These are phyloP conservation scores for Monosporascus sp. DNA, from an alignment of 2,329 filamentous ascomycete genomes.

Conservation along the genomic window DNA sequence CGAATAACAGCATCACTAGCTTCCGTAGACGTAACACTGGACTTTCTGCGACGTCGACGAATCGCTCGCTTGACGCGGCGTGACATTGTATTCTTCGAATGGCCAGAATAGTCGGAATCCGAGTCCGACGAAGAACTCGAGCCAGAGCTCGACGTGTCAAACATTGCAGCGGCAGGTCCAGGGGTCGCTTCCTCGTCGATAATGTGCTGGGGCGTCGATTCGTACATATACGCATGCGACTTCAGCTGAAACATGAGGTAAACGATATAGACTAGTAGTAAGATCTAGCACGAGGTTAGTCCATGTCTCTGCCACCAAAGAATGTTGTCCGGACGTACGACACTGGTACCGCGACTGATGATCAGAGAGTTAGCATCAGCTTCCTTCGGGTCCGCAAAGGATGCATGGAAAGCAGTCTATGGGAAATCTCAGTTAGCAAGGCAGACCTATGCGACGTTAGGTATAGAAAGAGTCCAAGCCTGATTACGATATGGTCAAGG, in stretches of 20 bases:
- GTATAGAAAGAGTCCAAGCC: too few relatives aligned
- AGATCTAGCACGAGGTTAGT: constrained; percentile 43
- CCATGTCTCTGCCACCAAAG: neutral
- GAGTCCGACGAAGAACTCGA: constrained; percentile 52
- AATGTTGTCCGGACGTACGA: constrained; percentile 48
- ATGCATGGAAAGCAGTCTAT: constrained; percentile 85
- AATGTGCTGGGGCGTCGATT: constrained; percentile 85
- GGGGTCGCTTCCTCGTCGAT: constrained; percentile 89
- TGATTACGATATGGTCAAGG: too few relatives aligned
- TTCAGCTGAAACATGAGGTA: constrained; percentile 90
- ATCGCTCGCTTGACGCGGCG: constrained; percentile 74
- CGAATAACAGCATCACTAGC: constrained; percentile 30
- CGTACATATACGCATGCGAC: constrained; percentile 86
- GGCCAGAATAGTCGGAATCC: constrained; percentile 66
- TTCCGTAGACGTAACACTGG: constrained; percentile 65
- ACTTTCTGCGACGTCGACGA: constrained; percentile 70
- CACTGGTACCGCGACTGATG: constrained; percentile 84
- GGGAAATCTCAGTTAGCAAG: constrained; percentile 37
- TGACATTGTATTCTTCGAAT: constrained; percentile 57
- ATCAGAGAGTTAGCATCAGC: constrained; percentile 71
- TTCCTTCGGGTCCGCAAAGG: constrained; percentile 57
- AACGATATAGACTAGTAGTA: constrained; percentile 75
- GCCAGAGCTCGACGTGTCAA: constrained; percentile 64
- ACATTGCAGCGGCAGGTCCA: constrained; percentile 74
- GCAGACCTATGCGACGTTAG: neutral